Base-by-base conservation (phyloP, 768 basidiomycete genomes). In the Macrolepiota albuminosa region DNA sequence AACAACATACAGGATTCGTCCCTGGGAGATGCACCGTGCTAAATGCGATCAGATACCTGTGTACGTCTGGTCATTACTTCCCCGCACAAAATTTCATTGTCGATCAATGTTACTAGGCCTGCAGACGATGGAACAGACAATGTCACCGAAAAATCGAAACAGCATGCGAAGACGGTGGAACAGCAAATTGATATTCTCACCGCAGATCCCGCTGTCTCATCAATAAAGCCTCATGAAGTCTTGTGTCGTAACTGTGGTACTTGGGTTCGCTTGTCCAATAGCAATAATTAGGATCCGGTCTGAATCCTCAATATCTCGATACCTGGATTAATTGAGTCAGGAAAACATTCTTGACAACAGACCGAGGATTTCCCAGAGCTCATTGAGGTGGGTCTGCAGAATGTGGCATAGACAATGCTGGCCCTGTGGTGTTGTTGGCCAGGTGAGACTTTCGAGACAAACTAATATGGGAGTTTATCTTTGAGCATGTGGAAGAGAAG, bases 261-360 rank as follows among this genome's bases (percentile, higher is more conserved):
- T 60, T 89, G 87, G 87, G 76, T 91, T 58, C 77, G 72, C 51
- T 74, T 89, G 31, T 75, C 80, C 24, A 75, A 64, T 29, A 65
- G 68, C 96, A 40, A 96, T 74, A 43, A 96, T 75, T 48, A 98
- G 82, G 0, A 98, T 72, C 48, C 84, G 78, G 55, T 91, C 87
- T 24, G 84, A 76, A 8, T 70, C 68, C 60, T 87, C 83, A 42
- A 95, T 67, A 37, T 85, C 77, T 18, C 65, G 68, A 66, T 82
- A 86, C 31, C 91, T 91, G 61, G 13, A 52, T 39, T 24, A 2
- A 51, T 39, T 18, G 3, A 6, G 13, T 55, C 29, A 53, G 56
- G 13, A 13, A 59, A n/a, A 42, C 6, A 24, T 13, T 29, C 36
- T 37, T 24, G 57, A 36, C 54, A n/a, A n/a, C n/a, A n/a, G n/a